Conservation (phyloP, 345 rosid genomes). For the Eucalyptus cladocalyx region DNA sequence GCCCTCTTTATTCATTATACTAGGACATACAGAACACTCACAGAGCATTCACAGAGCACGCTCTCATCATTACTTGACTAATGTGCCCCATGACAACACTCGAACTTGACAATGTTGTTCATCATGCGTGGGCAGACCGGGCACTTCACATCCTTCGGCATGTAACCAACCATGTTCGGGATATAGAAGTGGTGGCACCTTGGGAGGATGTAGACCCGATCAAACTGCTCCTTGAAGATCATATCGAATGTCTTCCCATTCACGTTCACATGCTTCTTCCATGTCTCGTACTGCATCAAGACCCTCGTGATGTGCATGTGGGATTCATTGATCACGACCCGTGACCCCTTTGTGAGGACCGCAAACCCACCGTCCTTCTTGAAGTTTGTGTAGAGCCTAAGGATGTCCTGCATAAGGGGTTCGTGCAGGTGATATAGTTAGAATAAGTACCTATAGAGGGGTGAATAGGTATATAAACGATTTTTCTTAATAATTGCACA, state of each 20-base stretch:
- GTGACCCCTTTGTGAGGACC: neutral
- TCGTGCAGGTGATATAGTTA: no score
- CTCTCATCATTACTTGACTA: neutral
- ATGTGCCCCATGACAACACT: constrained; percentile 1
- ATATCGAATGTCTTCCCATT: neutral
- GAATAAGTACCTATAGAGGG: no score
- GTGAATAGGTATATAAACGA: no score
- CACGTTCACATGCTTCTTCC: neutral
- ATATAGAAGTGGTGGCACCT: neutral
- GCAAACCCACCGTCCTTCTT: neutral
- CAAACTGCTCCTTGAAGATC: neutral
- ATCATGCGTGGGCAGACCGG: neutral
- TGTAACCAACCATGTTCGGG: constrained; percentile 1
- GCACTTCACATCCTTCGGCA: neutral
- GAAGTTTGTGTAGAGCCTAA: no score
- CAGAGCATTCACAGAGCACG: neutral
- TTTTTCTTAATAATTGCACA: no score
- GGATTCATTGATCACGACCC: neutral
- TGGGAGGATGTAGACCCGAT: neutral
- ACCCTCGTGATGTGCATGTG: neutral
- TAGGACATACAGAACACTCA: neutral
- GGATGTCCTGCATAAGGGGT: no score
- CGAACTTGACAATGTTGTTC: neutral
- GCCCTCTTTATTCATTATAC: neutral
- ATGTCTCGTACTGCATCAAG: neutral